Conservation (phyloP, 2,329 filamentous ascomycete genomes). For the Ascochyta clinopodiicola region DNA sequence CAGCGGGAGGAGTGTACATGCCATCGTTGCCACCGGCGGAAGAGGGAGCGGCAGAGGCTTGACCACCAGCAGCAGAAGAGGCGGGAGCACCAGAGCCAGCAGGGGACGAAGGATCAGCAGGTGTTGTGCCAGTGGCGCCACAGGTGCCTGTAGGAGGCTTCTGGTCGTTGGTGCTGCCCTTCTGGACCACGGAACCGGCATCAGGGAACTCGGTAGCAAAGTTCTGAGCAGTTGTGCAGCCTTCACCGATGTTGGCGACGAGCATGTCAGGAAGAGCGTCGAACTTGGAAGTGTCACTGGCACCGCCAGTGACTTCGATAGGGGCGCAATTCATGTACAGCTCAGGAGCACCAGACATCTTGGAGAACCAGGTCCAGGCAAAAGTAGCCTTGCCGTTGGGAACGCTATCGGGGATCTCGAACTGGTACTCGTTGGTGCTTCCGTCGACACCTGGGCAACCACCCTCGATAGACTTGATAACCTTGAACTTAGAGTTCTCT, state of each 20-base stretch:
- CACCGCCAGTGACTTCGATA: slow-evolving; percentile 66
- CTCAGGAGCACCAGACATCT: slow-evolving; percentile 78
- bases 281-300: slow-evolving; percentile 61
- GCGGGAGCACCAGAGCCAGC: slow-evolving; percentile 21
- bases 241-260: slow-evolving; percentile 68
- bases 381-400: slow-evolving; percentile 79
- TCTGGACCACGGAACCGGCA: slow-evolving; percentile 66
- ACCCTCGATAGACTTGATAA: slow-evolving; percentile 86
- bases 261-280: slow-evolving; percentile 75
- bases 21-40: slow-evolving; percentile 16
- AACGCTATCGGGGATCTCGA: slow-evolving; percentile 73
- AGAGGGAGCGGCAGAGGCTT: slow-evolving; percentile 30
- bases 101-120: slow-evolving; percentile 13
- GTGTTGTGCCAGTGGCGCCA: slow-evolving; percentile 26
- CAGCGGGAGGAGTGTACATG: slow-evolving; percentile 15
- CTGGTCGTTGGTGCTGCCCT: slow-evolving; percentile 24
- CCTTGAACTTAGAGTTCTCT: slow-evolving; percentile 73
- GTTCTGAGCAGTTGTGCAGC: too few relatives aligned
- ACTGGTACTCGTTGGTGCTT: slow-evolving; percentile 71
- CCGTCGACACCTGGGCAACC: slow-evolving; percentile 73
- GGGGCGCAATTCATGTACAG: slow-evolving; percentile 91
- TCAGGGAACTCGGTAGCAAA: slow-evolving; percentile 62
- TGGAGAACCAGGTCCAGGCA: slow-evolving; percentile 94
- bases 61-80: slow-evolving; percentile 27
- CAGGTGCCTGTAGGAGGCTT: slow-evolving; percentile 31